These are phyloP conservation scores for Sisymbrium altissimum DNA, from an alignment of 345 rosid genomes.

Conservation along the genomic window DNA sequence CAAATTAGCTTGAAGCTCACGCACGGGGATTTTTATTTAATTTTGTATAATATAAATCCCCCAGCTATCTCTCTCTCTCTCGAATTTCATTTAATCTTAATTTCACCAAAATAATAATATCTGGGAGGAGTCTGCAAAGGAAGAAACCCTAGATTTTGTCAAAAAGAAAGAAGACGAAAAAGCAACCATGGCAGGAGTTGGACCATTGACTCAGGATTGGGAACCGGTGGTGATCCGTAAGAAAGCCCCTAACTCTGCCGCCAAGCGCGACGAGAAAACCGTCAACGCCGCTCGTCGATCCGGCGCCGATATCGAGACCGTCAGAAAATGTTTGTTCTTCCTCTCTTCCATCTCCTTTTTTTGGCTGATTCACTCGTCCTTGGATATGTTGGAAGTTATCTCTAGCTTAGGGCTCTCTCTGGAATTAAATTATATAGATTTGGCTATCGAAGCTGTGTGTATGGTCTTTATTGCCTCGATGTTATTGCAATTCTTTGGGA, in stretches of 20 bases:
- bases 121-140: too few species aligned
- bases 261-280: constrained; percentile 77
- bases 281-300: constrained; percentile 87
- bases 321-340: constrained; percentile 59
- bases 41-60: too few species aligned
- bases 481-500: background rate
- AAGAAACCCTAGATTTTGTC: constrained; percentile 27
- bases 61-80: background rate
- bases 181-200: constrained; percentile 54
- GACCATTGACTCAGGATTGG: constrained; percentile 82
- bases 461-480: background rate
- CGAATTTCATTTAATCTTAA: background rate
- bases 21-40: constrained; percentile 8
- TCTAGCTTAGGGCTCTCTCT: background rate
- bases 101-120: background rate
- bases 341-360: background rate
- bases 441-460: background rate
- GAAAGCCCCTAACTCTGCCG: constrained; percentile 60
- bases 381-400: background rate
- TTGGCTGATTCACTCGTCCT: background rate
- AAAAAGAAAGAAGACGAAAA: background rate
- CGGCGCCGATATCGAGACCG: constrained; percentile 74
- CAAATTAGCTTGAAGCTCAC: constrained; percentile 24
- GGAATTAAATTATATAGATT: background rate
- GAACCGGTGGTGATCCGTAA: constrained; percentile 82